A percentile compares a stretch with the other conserved stretches of the same genome.
phyloP scores from a whole-genome alignment of 345 rosid genomes.

The Pugionium dolabratum region DNA sequence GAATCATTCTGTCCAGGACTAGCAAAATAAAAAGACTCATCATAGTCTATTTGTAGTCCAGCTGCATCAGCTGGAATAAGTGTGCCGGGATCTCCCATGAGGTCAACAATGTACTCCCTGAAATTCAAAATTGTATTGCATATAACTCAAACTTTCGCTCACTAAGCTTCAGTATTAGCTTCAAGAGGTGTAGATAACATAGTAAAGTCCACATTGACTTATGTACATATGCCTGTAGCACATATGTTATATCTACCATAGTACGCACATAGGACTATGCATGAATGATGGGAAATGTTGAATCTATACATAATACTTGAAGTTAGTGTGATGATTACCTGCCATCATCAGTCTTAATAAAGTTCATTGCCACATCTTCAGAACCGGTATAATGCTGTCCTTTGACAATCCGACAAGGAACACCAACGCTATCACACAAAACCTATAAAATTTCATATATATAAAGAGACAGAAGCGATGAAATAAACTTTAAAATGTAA shows the following conservation, averaged over 20 bases:
- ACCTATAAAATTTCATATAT: slow-evolving; percentile 47
- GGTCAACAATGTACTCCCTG: slow-evolving; percentile 97
- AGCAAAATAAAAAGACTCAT: slow-evolving; percentile 56
- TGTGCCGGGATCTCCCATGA: slow-evolving; percentile 96
- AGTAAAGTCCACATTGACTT: slow-evolving; percentile 2
- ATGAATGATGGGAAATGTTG: neutral
- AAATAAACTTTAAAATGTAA: too few species aligned
- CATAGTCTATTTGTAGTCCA: slow-evolving; percentile 62
- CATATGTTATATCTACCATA: neutral
- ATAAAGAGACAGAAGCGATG: too few species aligned
- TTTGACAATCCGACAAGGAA: slow-evolving; percentile 90
- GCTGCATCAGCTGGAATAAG: slow-evolving; percentile 90
- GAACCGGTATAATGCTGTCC: slow-evolving; percentile 90
- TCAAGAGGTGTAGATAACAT: neutral
- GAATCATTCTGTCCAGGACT: slow-evolving; percentile 60
- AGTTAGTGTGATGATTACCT: slow-evolving; percentile 54
- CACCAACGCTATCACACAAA: slow-evolving; percentile 78
- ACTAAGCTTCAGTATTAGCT: slow-evolving; percentile 1
- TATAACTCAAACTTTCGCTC: slow-evolving; percentile 11
- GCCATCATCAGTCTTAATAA: slow-evolving; percentile 87
- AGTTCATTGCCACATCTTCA: slow-evolving; percentile 85
- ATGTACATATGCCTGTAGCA: slow-evolving; percentile 1
- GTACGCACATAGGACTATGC: neutral
- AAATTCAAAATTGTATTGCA: slow-evolving; percentile 18
- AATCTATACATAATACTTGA: slow-evolving; percentile 23